Evolutionary conservation across 169 alveolate species (phyloP), one percentile per base, ranked within the genome.

Genomic region (Plasmodium malariae): DNA sequence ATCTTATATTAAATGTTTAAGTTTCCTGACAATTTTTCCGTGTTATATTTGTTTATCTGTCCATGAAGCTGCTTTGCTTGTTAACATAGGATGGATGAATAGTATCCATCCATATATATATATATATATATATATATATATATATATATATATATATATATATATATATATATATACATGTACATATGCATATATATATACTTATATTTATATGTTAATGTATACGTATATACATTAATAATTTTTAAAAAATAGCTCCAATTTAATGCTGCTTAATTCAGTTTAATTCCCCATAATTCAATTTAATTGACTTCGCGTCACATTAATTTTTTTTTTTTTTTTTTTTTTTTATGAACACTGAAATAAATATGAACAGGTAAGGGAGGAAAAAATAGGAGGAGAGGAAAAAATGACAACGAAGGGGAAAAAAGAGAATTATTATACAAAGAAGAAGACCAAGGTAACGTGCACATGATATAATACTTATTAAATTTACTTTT

Each of bases 361-460:
- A 32, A 40, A 67, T 65, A 65, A 65, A 21, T 80, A 11, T 60
- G 54, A 21, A 49, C 60, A 93, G 99, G 99, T 36, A 98, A 98
- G 97, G 99, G 99, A 74, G 99, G 99, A 21, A 98, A 98, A 93
- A 98, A 97, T 94, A 97, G 99, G 85, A 96, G 99, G 88, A 95
- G 99, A 89, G 99, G 99, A 43, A 98, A 98, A 95, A 98, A 98
- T 92, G 98, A 96, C 85, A 95, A 96, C 88, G 97, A 97, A 30
- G 98, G 97, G 17, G 97, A 96, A 78, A 97, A 97, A 91, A 92
- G 99, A 73, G 99, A 98, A 87, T 94, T 98, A 48, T 95, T 94
- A 43, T 97, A 97, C 92, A 98, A 98, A 87, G 99, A 98, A 93
- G 99, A 98, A 49, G 99, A 98, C 49, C 98, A 98, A 87, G 98